Evolutionary conservation across 768 basidiomycete genomes (phyloP).

Genomic region (Podaxis sp.): DNA sequence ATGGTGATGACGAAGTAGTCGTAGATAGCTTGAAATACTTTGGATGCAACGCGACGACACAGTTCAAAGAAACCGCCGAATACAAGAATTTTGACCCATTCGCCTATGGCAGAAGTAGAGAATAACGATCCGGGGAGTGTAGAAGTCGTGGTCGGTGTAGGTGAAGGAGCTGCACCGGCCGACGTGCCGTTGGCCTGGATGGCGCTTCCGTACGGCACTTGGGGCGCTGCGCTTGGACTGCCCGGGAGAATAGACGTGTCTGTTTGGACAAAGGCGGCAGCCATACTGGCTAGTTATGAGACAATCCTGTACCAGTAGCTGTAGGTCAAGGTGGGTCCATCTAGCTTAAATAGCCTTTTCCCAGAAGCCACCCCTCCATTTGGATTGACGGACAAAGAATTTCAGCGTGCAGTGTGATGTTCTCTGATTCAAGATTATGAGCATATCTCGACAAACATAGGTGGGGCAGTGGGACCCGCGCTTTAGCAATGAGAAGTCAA

Average conservation of each 20-base stretch:
- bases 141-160: slow-evolving; percentile 23
- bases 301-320: background rate
- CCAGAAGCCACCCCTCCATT: no score
- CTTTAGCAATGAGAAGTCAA: no score
- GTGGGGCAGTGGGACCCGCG: no score
- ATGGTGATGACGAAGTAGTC: slow-evolving; percentile 64
- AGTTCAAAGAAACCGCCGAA: slow-evolving; percentile 65
- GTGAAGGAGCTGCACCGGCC: background rate
- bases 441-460: no score
- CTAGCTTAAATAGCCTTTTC: no score
- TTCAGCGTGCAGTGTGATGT: no score
- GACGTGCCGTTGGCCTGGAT: background rate
- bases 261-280: slow-evolving; percentile 19
- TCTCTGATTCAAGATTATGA: no score
- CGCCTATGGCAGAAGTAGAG: slow-evolving; percentile 54
- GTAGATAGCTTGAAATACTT: slow-evolving; percentile 42
- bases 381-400: no score
- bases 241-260: slow-evolving; percentile 21
- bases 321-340: no score
- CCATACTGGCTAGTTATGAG: background rate
- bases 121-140: slow-evolving; percentile 45
- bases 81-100: slow-evolving; percentile 65
- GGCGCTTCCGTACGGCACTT: background rate
- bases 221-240: background rate
- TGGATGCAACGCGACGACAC: slow-evolving; percentile 45